Conservation (phyloP, 2,329 filamentous ascomycete species). For the Ceratocystis eucalypticola region DNA sequence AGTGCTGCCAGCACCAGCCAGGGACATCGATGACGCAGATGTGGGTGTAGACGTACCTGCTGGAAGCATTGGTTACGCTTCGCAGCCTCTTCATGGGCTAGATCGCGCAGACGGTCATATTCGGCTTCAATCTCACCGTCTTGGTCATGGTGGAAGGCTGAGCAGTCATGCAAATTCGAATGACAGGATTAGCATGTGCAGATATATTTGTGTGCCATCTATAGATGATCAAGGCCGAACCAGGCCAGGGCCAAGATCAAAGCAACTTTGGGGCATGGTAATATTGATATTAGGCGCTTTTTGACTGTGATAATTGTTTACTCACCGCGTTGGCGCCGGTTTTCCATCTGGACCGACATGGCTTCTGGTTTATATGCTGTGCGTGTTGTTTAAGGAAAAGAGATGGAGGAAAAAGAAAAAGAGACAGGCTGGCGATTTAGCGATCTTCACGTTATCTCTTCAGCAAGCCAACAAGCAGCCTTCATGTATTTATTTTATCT, state of each 20-base stretch:
- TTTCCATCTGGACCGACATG: conserved; percentile 9
- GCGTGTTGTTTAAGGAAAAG: background rate
- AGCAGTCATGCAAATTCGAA: background rate
- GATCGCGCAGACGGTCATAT: conserved; percentile 78
- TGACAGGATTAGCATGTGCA: background rate
- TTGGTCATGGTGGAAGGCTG: conserved; percentile 64
- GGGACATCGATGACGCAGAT: too few species aligned
- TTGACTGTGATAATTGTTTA: background rate
- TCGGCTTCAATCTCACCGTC: conserved; percentile 61
- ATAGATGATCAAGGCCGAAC: too few species aligned
- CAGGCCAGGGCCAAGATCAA: background rate
- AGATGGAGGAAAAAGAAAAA: background rate
- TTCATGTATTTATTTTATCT: background rate
- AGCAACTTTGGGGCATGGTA: background rate
- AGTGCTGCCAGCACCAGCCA: background rate
- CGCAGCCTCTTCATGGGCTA: conserved; percentile 66
- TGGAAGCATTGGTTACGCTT: conserved; percentile 70
- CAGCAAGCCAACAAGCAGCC: background rate
- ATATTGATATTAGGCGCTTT: background rate
- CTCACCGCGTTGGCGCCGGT: conserved; percentile 13
- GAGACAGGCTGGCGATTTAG: background rate
- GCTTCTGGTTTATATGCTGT: background rate
- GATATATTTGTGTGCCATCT: too few species aligned
- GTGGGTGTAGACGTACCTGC: conserved; percentile 33
- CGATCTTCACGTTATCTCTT: background rate